Evolutionary conservation across 2,329 filamentous ascomycete genomes (phyloP).

Genomic region (Akanthomyces uredinophilus): DNA sequence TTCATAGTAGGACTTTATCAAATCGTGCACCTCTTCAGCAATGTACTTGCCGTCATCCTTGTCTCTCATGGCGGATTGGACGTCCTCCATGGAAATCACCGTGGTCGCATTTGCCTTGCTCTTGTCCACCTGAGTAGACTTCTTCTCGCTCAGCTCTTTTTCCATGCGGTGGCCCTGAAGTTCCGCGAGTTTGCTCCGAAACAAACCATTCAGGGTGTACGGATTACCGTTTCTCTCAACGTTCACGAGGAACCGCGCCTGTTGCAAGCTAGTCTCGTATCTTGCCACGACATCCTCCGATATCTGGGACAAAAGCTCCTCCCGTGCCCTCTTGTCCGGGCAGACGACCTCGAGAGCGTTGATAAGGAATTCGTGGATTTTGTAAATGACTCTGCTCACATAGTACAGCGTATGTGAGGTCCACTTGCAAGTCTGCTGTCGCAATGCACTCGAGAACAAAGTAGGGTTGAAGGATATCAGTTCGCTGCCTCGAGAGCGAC

Average conservation of each 20-base stretch:
- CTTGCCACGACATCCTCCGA: conserved; percentile 19
- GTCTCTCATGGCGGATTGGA: conserved; percentile 16
- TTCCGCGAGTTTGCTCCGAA: conserved; percentile 18
- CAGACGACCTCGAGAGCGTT: conserved; percentile 20
- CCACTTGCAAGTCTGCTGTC: conserved; percentile 29
- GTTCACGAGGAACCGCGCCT: conserved; percentile 22
- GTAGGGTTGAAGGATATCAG: conserved; percentile 20
- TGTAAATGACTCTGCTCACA: conserved; percentile 24
- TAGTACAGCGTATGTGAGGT: conserved; percentile 21
- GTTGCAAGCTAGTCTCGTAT: conserved; percentile 22
- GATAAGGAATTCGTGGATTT: conserved; percentile 27
- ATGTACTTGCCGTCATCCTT: conserved; percentile 20
- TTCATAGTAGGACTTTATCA: conserved; percentile 29
- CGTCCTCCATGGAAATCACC: conserved; percentile 16
- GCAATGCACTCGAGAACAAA: conserved; percentile 21
- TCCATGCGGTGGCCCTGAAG: background rate
- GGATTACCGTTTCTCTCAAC: conserved; percentile 25
- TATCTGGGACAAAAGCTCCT: conserved; percentile 21
- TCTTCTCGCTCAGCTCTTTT: conserved; percentile 11
- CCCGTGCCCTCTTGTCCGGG: conserved; percentile 15
- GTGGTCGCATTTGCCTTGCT: background rate
- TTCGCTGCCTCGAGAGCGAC: conserved; percentile 22
- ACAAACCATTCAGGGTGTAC: conserved; percentile 27
- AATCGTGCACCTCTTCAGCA: conserved; percentile 26
- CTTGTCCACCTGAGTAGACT: conserved; percentile 10